Evolutionary conservation across 768 basidiomycete species (phyloP).

Genomic region (Trametes meyenii): DNA sequence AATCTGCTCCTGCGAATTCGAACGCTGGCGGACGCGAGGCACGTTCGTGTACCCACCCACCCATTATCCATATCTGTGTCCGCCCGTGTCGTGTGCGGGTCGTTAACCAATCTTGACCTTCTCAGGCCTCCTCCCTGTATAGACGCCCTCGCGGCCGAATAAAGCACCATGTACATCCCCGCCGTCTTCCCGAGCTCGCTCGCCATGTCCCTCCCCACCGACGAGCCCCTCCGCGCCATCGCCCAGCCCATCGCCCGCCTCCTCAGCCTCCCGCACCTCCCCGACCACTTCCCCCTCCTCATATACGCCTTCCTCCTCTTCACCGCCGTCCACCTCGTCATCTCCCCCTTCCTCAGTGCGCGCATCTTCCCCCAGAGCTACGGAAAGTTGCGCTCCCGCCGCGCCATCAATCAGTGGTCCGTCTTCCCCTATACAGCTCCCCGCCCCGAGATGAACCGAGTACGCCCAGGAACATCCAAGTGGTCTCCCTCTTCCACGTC

Average conservation of each 20-base stretch:
- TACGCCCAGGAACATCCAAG: constrained; percentile 61
- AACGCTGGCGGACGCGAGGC: constrained; percentile 1
- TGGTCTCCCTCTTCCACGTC: constrained; percentile 76
- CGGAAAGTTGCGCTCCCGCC: constrained; percentile 44
- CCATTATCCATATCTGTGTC: not conserved
- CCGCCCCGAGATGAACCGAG: not conserved
- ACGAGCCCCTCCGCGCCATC: constrained; percentile 24
- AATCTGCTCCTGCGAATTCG: not conserved
- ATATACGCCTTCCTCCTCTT: constrained; percentile 59
- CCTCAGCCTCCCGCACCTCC: constrained; percentile 57
- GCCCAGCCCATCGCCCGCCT: constrained; percentile 27
- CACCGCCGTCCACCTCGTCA: constrained; percentile 54
- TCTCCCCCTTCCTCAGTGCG: constrained; percentile 57
- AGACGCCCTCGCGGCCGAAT: constrained; percentile 14
- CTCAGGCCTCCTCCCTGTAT: constrained; percentile 6
- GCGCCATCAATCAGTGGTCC: constrained; percentile 64
- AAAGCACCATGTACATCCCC: constrained; percentile 21
- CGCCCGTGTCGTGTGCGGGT: not conserved
- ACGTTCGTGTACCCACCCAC: constrained; percentile 9
- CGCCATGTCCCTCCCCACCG: constrained; percentile 21
- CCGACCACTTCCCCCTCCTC: constrained; percentile 56
- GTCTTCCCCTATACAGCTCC: constrained; percentile 23
- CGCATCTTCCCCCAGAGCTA: constrained; percentile 53
- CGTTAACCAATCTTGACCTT: constrained; percentile 8
- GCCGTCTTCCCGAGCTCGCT: constrained; percentile 1